phyloP scores from a whole-genome alignment of 208 protist genomes.

The Naegleria gruberi region DNA sequence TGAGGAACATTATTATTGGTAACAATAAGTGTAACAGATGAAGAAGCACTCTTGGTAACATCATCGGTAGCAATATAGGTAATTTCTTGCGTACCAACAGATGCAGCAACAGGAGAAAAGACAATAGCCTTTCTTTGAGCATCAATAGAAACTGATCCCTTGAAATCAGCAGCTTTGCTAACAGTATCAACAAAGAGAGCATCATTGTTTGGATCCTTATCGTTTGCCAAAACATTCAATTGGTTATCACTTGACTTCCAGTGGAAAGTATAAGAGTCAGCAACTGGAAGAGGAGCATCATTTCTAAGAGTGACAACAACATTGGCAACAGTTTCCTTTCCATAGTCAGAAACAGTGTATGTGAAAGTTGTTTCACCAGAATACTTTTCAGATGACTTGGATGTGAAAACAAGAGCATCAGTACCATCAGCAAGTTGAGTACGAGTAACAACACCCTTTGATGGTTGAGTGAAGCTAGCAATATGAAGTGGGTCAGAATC shows the following conservation, averaged over 20 bases:
- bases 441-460: not conserved
- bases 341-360: not conserved
- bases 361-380: not conserved
- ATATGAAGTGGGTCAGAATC: not conserved
- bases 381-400: not conserved
- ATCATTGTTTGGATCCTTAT: not conserved
- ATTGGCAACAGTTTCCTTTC: not conserved
- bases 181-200: not conserved
- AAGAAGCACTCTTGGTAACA: not conserved
- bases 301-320: not conserved
- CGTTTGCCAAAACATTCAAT: not conserved
- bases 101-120: not conserved
- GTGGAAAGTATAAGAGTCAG: not conserved
- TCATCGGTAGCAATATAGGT: not conserved
- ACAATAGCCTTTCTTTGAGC: not conserved
- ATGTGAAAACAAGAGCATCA: not conserved
- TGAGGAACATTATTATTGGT: not conserved
- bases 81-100: not conserved
- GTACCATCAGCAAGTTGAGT: too few species aligned
- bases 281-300: not conserved
- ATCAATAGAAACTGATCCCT: not conserved
- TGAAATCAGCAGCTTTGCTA: not conserved
- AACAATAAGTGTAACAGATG: not conserved
- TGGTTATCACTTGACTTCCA: not conserved
- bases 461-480: not conserved